phyloP scores from a whole-genome alignment of 805 yeast genomes.

The Cyberlindnera subsufficiens region DNA sequence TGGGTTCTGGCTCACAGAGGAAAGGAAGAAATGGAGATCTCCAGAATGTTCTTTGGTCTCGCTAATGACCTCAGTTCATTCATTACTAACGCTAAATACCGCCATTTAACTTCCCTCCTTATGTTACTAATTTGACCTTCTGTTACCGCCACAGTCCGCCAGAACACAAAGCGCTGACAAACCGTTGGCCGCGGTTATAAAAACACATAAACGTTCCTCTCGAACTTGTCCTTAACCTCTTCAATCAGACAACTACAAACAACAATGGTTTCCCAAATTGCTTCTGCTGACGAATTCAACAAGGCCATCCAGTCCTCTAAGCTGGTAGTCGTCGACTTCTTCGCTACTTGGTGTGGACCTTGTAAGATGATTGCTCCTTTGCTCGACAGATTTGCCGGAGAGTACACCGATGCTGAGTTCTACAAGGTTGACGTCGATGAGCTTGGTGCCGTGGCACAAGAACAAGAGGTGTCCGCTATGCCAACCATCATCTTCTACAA shows the following conservation, averaged over 20 bases:
- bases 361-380: conserved; percentile 97
- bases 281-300: conserved; percentile 55
- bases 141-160: too few species aligned
- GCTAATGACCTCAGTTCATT: too few species aligned
- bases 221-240: background rate
- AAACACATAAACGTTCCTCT: background rate
- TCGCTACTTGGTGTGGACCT: conserved; percentile 98
- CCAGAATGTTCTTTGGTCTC: too few species aligned
- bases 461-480: conserved; percentile 53
- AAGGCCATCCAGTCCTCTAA: conserved; percentile 56
- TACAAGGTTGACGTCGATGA: conserved; percentile 91
- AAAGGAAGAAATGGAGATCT: too few species aligned
- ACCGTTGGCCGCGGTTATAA: too few species aligned
- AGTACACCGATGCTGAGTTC: conserved; percentile 65
- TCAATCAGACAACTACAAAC: background rate
- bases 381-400: conserved; percentile 69
- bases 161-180: too few species aligned
- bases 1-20: too few species aligned
- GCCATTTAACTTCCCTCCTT: too few species aligned
- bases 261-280: conserved; percentile 50
- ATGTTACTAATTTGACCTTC: too few species aligned
- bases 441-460: conserved; percentile 67
- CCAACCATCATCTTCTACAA: conserved; percentile 74
- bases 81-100: too few species aligned
- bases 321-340: conserved; percentile 90